Base-by-base conservation (phyloP, 1,284 basidiomycete species). In the Anthracocystis setariae region DNA sequence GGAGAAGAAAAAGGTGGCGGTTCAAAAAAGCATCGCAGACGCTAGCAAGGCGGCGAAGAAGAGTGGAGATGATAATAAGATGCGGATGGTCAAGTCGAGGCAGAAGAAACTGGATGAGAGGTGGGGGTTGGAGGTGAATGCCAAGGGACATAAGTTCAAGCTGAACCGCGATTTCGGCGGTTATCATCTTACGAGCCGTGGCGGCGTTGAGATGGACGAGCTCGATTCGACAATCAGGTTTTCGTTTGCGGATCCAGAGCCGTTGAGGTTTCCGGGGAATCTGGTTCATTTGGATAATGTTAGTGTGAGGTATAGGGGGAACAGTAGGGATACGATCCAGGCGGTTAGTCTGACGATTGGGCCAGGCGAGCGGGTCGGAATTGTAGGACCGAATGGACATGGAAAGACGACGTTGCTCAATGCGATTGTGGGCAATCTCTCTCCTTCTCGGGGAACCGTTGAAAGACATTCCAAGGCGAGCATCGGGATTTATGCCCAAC, bases 51-150 rank as follows among this genome's bases (percentile, higher is more conserved):
- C 85, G 5, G 89, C 89, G 0, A 88, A 87, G 71, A 85, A 86
- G 52, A 87, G 87, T 1, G 86, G 89, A 0, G 89, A 91, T 72
- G 89, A 91, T 61, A 90, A 90, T 76, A 81, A 81, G 40, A 80
- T 87, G 50, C 71, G 87, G 39, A 86, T 87, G 85, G 87, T 86
- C n/a, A 86, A 86, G 59, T 87, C 86, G 33, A 82, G 89, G 8
- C 87, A 88, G 78, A 89, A 88, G 83, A 90, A 90, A 79, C 83
- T 88, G 33, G 87, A 88, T 52, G 87, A 88, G 35, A 84, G 88
- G n/a, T 86, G 84, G 80, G 88, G 88, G 8, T 70, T 86, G 37
- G 88, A 89, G 76, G 84, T 85, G 23, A 85, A 83, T 48, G 83
- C 82, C 20, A 86, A 85, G 53, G 86, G 86, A 1, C 78, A 77